These are phyloP conservation scores for Closterium sp. DNA, from an alignment of 139 green algal genomes.

Conservation along the genomic window DNA sequence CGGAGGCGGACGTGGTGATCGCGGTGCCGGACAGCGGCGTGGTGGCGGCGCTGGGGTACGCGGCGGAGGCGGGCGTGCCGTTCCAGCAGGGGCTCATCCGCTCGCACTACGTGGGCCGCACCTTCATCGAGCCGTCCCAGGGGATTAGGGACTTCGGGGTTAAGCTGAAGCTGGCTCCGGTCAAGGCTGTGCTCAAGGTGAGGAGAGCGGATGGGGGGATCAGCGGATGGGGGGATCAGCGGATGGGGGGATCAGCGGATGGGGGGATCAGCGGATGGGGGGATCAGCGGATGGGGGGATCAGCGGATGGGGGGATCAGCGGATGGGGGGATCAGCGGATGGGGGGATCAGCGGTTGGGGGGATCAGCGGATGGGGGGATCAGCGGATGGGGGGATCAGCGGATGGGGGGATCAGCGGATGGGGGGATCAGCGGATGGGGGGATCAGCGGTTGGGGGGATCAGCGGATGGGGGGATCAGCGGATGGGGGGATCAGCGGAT, in stretches of 20 bases:
- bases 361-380: background rate
- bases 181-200: slow-evolving; percentile 39
- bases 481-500: too few relatives aligned
- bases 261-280: background rate
- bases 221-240: background rate
- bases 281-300: background rate
- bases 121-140: slow-evolving; percentile 99
- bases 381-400: too few relatives aligned
- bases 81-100: slow-evolving; percentile 97
- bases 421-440: too few relatives aligned
- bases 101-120: slow-evolving; percentile 93
- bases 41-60: slow-evolving; percentile 48
- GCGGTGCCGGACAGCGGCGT: slow-evolving; percentile 49
- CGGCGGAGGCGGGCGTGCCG: slow-evolving; percentile 65
- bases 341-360: background rate
- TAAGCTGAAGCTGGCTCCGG: slow-evolving; percentile 53
- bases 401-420: too few relatives aligned
- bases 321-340: background rate
- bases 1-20: slow-evolving; percentile 53
- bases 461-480: too few relatives aligned
- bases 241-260: background rate
- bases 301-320: background rate
- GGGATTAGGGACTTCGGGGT: slow-evolving; percentile 88
- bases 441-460: too few relatives aligned
- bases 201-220: background rate